Conservation (phyloP, 2,329 filamentous ascomycete genomes). For the Zymoseptoria crescenta region DNA sequence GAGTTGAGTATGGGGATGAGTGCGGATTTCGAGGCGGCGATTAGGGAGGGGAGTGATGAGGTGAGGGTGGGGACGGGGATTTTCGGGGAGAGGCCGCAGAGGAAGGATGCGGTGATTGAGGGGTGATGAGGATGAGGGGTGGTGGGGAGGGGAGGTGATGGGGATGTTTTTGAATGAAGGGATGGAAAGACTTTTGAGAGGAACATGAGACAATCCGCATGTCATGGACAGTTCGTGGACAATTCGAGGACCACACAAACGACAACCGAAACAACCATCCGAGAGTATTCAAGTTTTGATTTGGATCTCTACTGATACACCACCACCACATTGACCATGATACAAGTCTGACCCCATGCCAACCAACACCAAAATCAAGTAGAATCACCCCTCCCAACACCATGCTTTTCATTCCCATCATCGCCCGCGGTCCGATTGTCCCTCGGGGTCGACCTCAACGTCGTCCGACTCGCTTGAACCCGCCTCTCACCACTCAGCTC, state of each 20-base stretch:
- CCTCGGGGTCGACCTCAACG: too few relatives aligned
- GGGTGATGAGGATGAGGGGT: constrained; percentile 11
- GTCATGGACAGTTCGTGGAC: too few relatives aligned
- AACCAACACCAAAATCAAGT: background rate
- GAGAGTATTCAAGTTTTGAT: too few relatives aligned
- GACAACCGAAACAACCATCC: too few relatives aligned
- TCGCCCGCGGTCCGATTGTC: too few relatives aligned
- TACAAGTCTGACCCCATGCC: constrained; percentile 1
- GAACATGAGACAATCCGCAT: too few relatives aligned
- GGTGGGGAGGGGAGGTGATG: too few relatives aligned
- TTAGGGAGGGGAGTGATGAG: constrained; percentile 75
- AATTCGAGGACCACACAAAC: too few relatives aligned
- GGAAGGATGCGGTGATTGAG: constrained; percentile 64
- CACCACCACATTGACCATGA: background rate
- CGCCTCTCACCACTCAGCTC: constrained; percentile 2
- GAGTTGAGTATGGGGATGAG: constrained; percentile 99
- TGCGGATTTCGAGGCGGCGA: constrained; percentile 85
- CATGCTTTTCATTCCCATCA: too few relatives aligned
- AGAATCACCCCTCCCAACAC: constrained; percentile 5
- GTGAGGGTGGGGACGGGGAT: constrained; percentile 91
- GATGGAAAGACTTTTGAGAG: too few relatives aligned
- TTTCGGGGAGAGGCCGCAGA: constrained; percentile 75
- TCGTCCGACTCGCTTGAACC: constrained; percentile 1
- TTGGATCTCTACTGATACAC: too few relatives aligned
- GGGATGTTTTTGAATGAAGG: too few relatives aligned